phyloP scores from a whole-genome alignment of 345 rosid species.

The Eucalyptus lansdowneana region DNA sequence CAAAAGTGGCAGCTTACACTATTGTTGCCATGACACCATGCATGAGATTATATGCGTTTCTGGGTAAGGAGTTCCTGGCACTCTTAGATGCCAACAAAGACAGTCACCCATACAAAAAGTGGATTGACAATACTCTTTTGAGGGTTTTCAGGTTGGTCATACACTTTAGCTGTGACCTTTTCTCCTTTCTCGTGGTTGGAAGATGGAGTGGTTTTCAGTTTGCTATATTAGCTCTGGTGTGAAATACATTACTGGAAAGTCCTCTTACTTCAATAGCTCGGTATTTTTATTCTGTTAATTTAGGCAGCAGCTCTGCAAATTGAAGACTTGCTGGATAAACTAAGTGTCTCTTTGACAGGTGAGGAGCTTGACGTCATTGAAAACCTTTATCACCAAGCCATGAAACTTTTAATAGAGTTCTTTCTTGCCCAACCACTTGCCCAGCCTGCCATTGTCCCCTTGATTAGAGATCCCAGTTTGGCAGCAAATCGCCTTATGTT shows the following conservation, averaged over 20 bases:
- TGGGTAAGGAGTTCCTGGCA: slow-evolving; percentile 58
- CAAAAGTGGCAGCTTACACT: slow-evolving; percentile 91
- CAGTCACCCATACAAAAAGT: slow-evolving; percentile 60
- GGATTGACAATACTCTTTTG: slow-evolving; percentile 70
- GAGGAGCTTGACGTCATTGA: slow-evolving; percentile 89
- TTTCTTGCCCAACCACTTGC: slow-evolving; percentile 18
- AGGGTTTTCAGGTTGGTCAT: slow-evolving; percentile 53
- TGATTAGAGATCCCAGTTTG: slow-evolving; percentile 40
- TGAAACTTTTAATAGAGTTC: slow-evolving; percentile 82
- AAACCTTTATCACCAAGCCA: slow-evolving; percentile 89
- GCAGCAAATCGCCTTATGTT: slow-evolving; percentile 36
- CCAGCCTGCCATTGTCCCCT: slow-evolving; percentile 68
- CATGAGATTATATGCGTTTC: slow-evolving; percentile 81
- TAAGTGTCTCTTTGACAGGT: slow-evolving; percentile 63
- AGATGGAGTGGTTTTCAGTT: slow-evolving; percentile 2
- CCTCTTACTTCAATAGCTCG: slow-evolving; percentile 11
- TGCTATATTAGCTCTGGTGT: background rate
- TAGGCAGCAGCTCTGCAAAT: slow-evolving; percentile 85
- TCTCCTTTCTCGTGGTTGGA: background rate
- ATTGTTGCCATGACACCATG: slow-evolving; percentile 94
- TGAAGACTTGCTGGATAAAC: slow-evolving; percentile 83
- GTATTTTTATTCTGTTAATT: slow-evolving; percentile 15
- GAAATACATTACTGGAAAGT: slow-evolving; percentile 20
- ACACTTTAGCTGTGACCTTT: background rate
- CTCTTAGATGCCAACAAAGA: slow-evolving; percentile 30